Percentiles rank a stretch among this genome's conserved stretches.
phyloP scores from a whole-genome alignment of 2,329 filamentous ascomycete species.

The Westerdykella ornata region DNA sequence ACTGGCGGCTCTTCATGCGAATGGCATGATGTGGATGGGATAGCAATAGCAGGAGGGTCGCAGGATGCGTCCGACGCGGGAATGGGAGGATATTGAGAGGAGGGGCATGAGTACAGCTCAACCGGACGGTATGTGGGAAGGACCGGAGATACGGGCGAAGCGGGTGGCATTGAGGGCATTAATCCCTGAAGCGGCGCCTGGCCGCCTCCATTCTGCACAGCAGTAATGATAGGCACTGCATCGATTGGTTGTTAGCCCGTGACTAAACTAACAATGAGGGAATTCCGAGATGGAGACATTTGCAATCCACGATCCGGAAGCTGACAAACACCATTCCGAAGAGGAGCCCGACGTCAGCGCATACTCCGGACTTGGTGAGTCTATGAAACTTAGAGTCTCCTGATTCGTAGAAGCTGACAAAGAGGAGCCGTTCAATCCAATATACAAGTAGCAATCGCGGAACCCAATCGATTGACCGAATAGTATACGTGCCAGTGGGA shows the following conservation, averaged over 20 bases:
- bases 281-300: too few species aligned
- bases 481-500: too few species aligned
- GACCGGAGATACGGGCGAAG: constrained; percentile 17
- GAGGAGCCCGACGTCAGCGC: too few species aligned
- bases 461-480: too few species aligned
- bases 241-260: constrained; percentile 15
- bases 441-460: too few species aligned
- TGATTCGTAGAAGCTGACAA: too few species aligned
- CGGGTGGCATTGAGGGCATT: constrained; percentile 20
- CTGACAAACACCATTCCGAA: constrained; percentile 17
- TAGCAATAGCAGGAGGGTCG: constrained; percentile 14
- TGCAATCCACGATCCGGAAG: constrained; percentile 13
- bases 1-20: constrained; percentile 18
- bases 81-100: constrained; percentile 10
- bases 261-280: constrained; percentile 9
- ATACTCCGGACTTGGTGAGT: too few species aligned
- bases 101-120: constrained; percentile 14
- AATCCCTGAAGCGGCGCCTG: constrained; percentile 29
- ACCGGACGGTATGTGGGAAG: constrained; percentile 22
- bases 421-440: too few species aligned
- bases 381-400: too few species aligned
- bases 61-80: constrained; percentile 27
- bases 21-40: constrained; percentile 22
- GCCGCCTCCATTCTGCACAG: constrained; percentile 29
- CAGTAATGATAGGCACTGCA: constrained; percentile 34